Percentiles rank a stretch among this genome's conserved stretches.
Conservation (phyloP, 192 early-diverging fungal genomes). For the Gaertneriomyces semiglobifer region DNA sequence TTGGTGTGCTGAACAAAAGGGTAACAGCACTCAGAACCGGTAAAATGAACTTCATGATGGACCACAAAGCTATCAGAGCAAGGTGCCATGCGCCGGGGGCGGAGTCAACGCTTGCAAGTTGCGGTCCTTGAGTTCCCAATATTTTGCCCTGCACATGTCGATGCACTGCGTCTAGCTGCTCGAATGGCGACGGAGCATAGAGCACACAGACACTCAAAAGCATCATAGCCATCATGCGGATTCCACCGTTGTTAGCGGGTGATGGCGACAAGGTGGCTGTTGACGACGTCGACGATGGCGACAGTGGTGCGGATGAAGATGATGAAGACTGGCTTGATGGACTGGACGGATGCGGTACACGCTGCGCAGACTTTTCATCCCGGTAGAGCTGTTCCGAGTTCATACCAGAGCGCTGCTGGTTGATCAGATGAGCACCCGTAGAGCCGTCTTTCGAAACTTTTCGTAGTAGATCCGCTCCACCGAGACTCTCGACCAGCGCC, state of each 20-base stretch:
- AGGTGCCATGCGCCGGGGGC: too few species aligned
- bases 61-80: too few species aligned
- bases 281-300: not conserved
- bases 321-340: not conserved
- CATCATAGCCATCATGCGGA: conserved; percentile 37
- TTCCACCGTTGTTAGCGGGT: conserved; percentile 11
- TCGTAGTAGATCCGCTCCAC: conserved; percentile 11
- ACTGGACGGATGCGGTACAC: not conserved
- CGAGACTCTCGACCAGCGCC: conserved; percentile 9
- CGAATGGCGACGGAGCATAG: conserved; percentile 39
- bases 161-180: conserved; percentile 17
- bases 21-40: too few species aligned
- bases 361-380: not conserved
- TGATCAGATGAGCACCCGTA: not conserved
- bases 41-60: too few species aligned
- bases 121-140: not conserved
- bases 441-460: not conserved
- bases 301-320: not conserved
- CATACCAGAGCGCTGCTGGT: not conserved
- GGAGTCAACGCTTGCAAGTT: too few species aligned
- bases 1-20: too few species aligned
- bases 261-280: conserved; percentile 7
- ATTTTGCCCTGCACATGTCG: conserved; percentile 28
- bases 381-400: not conserved
- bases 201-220: conserved; percentile 38